Evolutionary conservation across 31 red algal species (phyloP).

Genomic region (Endocladia muricata): DNA sequence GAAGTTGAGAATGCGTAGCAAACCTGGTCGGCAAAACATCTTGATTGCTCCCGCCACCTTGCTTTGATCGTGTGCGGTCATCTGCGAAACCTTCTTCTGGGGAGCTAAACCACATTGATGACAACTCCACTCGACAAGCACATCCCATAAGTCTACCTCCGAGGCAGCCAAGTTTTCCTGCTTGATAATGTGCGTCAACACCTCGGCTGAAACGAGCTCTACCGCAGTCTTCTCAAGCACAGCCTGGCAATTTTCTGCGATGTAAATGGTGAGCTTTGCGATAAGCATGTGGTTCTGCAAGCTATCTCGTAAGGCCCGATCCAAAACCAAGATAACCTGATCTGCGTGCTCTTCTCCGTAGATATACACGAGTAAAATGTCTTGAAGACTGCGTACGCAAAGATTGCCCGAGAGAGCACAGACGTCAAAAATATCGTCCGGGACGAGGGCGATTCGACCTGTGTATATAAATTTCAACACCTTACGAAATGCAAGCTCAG

Average conservation of each 20-base stretch:
- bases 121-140: constrained; percentile 28
- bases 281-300: constrained; percentile 2
- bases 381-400: constrained; percentile 26
- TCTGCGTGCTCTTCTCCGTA: background rate
- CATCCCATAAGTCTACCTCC: constrained; percentile 19
- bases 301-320: constrained; percentile 14
- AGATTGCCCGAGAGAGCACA: constrained; percentile 10
- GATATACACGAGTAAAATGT: constrained; percentile 26
- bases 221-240: background rate
- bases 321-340: constrained; percentile 11
- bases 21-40: constrained; percentile 32
- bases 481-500: constrained; percentile 3
- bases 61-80: constrained; percentile 4
- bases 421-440: constrained; percentile 17
- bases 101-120: constrained; percentile 10
- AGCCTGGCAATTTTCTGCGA: constrained; percentile 16
- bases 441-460: constrained; percentile 12
- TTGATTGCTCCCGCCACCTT: background rate
- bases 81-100: constrained; percentile 20
- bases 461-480: constrained; percentile 39
- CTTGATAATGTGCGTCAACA: constrained; percentile 36
- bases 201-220: background rate
- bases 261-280: constrained; percentile 7
- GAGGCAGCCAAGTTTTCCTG: constrained; percentile 36
- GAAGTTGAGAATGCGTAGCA: constrained; percentile 40